Evolutionary conservation across 257 asterid species (phyloP).

Genomic region (Solanum boliviense): DNA sequence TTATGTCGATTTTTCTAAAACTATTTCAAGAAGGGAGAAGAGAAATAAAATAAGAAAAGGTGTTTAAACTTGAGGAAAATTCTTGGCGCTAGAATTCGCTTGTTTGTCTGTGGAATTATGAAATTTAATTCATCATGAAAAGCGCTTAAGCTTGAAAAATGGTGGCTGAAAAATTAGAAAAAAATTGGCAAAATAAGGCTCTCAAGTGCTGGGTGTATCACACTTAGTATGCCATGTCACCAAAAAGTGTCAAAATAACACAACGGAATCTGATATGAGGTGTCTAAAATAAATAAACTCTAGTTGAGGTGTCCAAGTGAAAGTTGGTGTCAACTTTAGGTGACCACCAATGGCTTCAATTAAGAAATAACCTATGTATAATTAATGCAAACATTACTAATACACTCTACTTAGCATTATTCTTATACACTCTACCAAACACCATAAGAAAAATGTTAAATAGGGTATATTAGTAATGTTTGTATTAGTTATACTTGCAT

Average conservation of each 20-base stretch:
- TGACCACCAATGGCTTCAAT: not conserved
- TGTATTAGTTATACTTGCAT: not conserved
- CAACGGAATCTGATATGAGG: fast-evolving
- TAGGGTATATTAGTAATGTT: not conserved
- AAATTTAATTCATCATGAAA: too few species aligned
- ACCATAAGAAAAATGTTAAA: too few species aligned
- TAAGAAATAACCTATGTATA: not conserved
- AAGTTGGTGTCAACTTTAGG: not conserved
- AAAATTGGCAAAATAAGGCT: not conserved
- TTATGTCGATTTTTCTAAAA: too few species aligned
- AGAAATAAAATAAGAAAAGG: too few species aligned
- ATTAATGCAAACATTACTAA: too few species aligned
- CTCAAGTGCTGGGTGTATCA: not conserved
- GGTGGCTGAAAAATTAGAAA: too few species aligned
- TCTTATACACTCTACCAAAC: not conserved
- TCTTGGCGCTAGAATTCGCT: not conserved
- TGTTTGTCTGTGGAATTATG: not conserved
- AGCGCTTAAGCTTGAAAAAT: not conserved
- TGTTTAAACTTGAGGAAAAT: not conserved
- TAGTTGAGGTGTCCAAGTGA: not conserved
- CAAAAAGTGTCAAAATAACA: too few species aligned
- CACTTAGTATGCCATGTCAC: not conserved
- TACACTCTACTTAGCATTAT: not conserved
- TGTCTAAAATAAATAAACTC: too few species aligned
- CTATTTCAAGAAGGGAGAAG: not conserved